Evolutionary conservation across 2,329 filamentous ascomycete genomes (phyloP).

Genomic region (Aureobasidium lini): DNA sequence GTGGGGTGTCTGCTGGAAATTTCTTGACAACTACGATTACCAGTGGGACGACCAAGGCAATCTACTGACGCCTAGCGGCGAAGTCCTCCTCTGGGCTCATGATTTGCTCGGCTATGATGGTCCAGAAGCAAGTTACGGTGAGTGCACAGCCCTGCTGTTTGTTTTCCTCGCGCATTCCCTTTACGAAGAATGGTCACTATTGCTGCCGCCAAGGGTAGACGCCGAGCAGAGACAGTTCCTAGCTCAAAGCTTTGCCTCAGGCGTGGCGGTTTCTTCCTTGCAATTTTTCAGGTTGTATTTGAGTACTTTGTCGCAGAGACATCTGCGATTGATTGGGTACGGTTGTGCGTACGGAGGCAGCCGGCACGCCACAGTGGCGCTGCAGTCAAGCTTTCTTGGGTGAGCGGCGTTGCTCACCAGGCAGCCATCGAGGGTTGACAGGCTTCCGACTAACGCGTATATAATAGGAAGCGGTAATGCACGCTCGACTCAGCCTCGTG

Average conservation of each 20-base stretch:
- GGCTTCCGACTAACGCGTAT: constrained; percentile 8
- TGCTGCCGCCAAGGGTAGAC: background rate
- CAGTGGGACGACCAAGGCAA: background rate
- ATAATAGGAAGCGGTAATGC: constrained; percentile 11
- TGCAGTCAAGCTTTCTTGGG: constrained; percentile 10
- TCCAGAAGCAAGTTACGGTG: background rate
- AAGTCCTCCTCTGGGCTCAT: background rate
- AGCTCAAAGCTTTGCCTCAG: background rate
- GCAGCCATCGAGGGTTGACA: constrained; percentile 7
- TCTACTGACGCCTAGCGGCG: background rate
- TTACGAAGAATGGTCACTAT: background rate
- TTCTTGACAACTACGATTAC: constrained; percentile 17
- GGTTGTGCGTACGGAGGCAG: background rate
- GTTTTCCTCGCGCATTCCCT: background rate
- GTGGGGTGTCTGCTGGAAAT: constrained; percentile 34
- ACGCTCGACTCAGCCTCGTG: constrained; percentile 13
- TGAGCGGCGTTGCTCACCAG: background rate
- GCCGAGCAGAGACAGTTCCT: background rate
- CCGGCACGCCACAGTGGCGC: constrained; percentile 2
- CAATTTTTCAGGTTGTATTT: background rate
- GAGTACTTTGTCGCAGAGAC: constrained; percentile 2
- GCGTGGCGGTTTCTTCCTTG: constrained; percentile 1
- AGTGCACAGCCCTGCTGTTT: background rate
- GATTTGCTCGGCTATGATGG: background rate
- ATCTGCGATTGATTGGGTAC: background rate